phyloP scores from a whole-genome alignment of 2,329 filamentous ascomycete genomes.

The Xylaria sp. region DNA sequence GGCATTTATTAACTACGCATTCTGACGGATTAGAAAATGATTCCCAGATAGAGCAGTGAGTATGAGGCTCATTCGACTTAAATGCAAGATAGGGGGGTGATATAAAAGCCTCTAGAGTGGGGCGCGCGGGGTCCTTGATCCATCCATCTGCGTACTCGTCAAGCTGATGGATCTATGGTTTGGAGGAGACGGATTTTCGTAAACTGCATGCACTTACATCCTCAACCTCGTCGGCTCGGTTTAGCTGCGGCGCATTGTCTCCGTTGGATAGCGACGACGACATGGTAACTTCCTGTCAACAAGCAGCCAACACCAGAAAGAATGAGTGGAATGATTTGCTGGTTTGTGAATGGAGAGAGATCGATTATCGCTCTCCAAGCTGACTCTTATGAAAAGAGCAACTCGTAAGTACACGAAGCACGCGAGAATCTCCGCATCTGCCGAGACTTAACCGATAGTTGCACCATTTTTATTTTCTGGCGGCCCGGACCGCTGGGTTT shows the following conservation, averaged over 20 bases:
- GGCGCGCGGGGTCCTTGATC: constrained; percentile 14
- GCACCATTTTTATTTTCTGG: constrained; percentile 33
- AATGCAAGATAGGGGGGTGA: background rate
- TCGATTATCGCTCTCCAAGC: background rate
- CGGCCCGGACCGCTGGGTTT: background rate
- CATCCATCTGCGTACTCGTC: background rate
- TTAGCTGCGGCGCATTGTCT: constrained; percentile 38
- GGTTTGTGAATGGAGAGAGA: background rate
- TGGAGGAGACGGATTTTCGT: constrained; percentile 5
- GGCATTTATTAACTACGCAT: constrained; percentile 70
- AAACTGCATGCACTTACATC: constrained; percentile 55
- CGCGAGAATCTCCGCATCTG: constrained; percentile 26
- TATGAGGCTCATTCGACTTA: too few species aligned
- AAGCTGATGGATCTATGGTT: background rate
- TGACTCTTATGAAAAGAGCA: background rate
- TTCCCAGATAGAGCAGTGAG: background rate
- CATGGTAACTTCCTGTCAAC: constrained; percentile 6
- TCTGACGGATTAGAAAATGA: constrained; percentile 11
- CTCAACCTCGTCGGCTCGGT: constrained; percentile 58
- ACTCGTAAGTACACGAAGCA: constrained; percentile 2
- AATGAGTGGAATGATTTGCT: background rate
- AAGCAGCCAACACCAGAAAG: background rate
- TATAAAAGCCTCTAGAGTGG: constrained; percentile 7
- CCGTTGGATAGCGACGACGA: constrained; percentile 23
- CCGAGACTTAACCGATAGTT: constrained; percentile 37